Evolutionary conservation across 805 yeast genomes (phyloP).

Genomic region (Ogataea ramenticola): DNA sequence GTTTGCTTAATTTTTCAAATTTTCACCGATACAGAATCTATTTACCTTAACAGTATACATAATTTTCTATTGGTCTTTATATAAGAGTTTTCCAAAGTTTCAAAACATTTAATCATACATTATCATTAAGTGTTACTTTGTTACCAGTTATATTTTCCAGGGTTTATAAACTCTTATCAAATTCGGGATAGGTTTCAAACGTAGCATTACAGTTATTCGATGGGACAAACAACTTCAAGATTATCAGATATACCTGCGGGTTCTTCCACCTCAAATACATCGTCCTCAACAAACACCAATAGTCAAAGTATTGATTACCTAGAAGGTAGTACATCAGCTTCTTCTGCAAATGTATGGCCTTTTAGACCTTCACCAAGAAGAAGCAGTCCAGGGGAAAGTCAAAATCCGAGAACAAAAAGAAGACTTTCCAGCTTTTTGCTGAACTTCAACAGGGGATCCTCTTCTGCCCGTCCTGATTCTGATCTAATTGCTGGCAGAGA

Average conservation of each 20-base stretch:
- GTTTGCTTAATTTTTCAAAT: too few relatives aligned
- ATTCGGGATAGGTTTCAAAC: too few relatives aligned
- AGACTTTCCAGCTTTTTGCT: neutral
- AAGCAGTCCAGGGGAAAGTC: neutral
- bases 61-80: too few relatives aligned
- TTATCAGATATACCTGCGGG: neutral
- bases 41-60: too few relatives aligned
- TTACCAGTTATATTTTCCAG: too few relatives aligned
- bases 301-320: too few relatives aligned
- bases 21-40: too few relatives aligned
- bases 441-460: neutral
- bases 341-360: neutral
- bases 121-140: too few relatives aligned
- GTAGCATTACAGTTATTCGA: too few relatives aligned
- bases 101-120: too few relatives aligned
- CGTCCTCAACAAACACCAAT: neutral
- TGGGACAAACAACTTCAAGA: neutral
- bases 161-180: too few relatives aligned
- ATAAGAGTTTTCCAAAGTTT: too few relatives aligned
- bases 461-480: neutral
- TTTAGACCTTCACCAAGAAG: neutral
- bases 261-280: neutral
- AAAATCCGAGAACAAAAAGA: neutral
- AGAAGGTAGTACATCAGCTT: neutral
- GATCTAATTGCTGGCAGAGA: neutral